Base-by-base conservation (phyloP, 2,329 filamentous ascomycete species). In the Hypoxylon sp. region DNA sequence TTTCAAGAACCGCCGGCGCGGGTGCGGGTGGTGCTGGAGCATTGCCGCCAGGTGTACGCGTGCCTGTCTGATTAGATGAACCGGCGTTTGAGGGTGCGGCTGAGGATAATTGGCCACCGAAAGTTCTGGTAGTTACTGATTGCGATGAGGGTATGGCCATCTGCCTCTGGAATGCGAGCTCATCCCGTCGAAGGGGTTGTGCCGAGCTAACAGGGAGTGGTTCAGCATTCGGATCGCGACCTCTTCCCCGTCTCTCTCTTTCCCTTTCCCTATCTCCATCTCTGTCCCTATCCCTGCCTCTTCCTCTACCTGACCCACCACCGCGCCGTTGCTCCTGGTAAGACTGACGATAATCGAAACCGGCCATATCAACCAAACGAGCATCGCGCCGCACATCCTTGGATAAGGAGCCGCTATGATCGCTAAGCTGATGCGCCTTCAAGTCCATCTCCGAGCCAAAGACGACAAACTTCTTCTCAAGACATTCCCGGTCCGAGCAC, bases 381-480 rank as follows among this genome's bases (percentile, higher is more conserved):
- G 93, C 92, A 75, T 97, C 94, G 72, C 93, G 85, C 58, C 93
- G 84, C 1, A 91, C 89, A 69, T 94, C 91, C 73, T 97, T 97
- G 7, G 93, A 92, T 22, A 96, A 77, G 0, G 89, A 87, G 70
- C 89, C 88, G 0, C 89, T 92, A 74, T 99, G 95, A 56, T 89
- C 87, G 70, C 91, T 90, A 8, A 99, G 79, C 75, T 97, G 92
- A 78, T 99, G 95, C 2, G 91, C 95, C 76, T 98, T 97, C 48
- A 99, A 80, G 73, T 99, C 95, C 83, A 99, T 89, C 73, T 97
- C 92, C 0, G 93, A 94, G 57, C 93, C 92, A 71, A 99, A 99
- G 0, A 98, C 95, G 28, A 98, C 91, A 75, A 98, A 97, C 76
- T 97, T 98, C 85, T 97, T 97, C 71, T 98, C 95, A 73, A 95